A percentile compares a stretch with the other conserved stretches of the same genome.
phyloP scores from a whole-genome alignment of 2,329 filamentous ascomycete species.

The Xylaria sp. region DNA sequence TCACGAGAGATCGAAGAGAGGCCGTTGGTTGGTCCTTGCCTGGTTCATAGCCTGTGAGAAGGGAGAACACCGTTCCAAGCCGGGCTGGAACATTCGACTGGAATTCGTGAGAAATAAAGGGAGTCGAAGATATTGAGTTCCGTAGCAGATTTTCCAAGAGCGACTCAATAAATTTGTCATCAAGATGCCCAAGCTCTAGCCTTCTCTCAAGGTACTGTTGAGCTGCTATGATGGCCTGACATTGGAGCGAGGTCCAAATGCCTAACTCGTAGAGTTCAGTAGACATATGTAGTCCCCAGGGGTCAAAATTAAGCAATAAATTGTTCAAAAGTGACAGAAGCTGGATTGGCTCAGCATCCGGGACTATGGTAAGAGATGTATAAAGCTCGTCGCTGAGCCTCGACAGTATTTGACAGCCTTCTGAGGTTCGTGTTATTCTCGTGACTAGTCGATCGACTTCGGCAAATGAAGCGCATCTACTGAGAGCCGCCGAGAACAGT shows the following conservation, averaged over 20 bases:
- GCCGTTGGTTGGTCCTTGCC: constrained; percentile 12
- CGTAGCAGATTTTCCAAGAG: constrained; percentile 1
- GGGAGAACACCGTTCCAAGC: constrained; percentile 30
- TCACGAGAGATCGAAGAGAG: constrained; percentile 21
- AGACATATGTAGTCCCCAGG: constrained; percentile 34
- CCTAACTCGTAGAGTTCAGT: constrained; percentile 40
- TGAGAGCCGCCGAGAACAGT: constrained; percentile 19
- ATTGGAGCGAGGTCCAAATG: constrained; percentile 38
- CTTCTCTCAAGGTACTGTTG: constrained; percentile 27
- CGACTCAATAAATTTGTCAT: background rate
- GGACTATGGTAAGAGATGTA: background rate
- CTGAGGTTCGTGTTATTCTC: constrained; percentile 24
- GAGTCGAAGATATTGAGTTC: background rate
- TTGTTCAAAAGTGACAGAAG: constrained; percentile 50
- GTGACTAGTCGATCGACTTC: constrained; percentile 38
- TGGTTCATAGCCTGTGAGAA: constrained; percentile 35
- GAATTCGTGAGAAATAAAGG: background rate
- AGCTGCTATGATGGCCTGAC: constrained; percentile 23
- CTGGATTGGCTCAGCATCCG: constrained; percentile 26
- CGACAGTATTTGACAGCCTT: constrained; percentile 29
- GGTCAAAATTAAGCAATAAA: constrained; percentile 43
- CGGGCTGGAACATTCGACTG: constrained; percentile 1
- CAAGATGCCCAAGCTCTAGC: background rate
- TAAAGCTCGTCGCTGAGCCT: constrained; percentile 10
- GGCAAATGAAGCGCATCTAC: constrained; percentile 12